These are phyloP conservation scores for Scutellaria barbata DNA, from an alignment of 257 asterid species.

Conservation along the genomic window DNA sequence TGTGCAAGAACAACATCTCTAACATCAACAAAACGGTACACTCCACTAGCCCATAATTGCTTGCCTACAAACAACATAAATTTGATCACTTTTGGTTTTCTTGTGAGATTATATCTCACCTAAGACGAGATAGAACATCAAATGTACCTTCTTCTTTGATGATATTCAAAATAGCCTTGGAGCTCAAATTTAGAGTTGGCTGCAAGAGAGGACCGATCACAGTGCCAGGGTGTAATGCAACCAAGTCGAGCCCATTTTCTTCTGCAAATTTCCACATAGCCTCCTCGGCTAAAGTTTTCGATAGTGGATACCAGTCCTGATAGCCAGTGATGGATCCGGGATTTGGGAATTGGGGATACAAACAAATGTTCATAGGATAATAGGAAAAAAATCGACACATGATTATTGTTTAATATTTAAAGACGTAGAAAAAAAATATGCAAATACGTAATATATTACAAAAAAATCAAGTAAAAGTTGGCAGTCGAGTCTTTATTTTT, in stretches of 20 bases:
- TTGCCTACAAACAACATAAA: slow-evolving; percentile 38
- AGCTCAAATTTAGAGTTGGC: slow-evolving; percentile 52
- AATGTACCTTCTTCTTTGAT: slow-evolving; percentile 50
- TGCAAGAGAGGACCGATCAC: slow-evolving; percentile 69
- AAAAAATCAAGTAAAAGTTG: no score
- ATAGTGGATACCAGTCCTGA: slow-evolving; percentile 54
- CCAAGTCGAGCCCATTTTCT: slow-evolving; percentile 57
- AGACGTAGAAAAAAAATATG: no score
- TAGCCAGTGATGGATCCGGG: no score
- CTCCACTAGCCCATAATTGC: slow-evolving; percentile 35
- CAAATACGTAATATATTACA: no score
- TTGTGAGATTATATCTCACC: no score
- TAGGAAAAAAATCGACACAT: no score
- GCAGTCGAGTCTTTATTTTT: no score
- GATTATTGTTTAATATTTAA: no score
- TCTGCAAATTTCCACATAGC: slow-evolving; percentile 59
- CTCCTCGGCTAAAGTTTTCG: slow-evolving; percentile 68
- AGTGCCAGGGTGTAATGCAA: slow-evolving; percentile 58
- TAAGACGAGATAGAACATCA: no score
- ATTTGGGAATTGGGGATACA: no score
- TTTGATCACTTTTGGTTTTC: background rate
- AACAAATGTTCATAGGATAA: no score
- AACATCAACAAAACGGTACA: slow-evolving; percentile 55
- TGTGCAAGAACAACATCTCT: slow-evolving; percentile 67
- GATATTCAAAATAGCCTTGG: slow-evolving; percentile 38